Percentiles rank a stretch among this genome's conserved stretches.
Evolutionary conservation across 805 yeast genomes (phyloP).

Genomic region (Wickerhamiella nectarea): DNA sequence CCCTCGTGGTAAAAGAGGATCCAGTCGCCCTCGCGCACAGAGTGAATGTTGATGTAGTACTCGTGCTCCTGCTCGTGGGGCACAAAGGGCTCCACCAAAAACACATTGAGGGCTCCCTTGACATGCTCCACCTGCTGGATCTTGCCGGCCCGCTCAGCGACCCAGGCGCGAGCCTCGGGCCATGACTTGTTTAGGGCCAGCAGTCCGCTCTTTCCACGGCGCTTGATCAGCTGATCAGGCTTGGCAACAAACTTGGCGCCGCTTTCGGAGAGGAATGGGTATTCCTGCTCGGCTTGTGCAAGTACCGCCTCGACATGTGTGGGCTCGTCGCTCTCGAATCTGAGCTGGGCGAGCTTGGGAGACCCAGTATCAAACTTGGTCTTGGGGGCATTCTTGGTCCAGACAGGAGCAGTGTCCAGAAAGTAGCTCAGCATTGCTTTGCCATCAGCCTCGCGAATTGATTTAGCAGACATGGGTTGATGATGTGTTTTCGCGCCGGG

Average conservation of each 20-base stretch:
- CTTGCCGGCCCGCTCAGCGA: constrained; percentile 31
- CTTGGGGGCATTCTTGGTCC: constrained; percentile 23
- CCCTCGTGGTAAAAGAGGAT: constrained; percentile 36
- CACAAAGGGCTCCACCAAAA: constrained; percentile 36
- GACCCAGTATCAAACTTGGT: constrained; percentile 24
- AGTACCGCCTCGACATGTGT: constrained; percentile 26
- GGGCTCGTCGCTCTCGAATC: constrained; percentile 23
- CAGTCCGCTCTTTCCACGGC: constrained; percentile 34
- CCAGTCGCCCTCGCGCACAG: constrained; percentile 36
- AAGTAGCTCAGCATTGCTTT: constrained; percentile 33
- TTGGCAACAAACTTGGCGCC: constrained; percentile 33
- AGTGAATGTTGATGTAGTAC: constrained; percentile 36
- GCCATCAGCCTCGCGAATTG: constrained; percentile 36
- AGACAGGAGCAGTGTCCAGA: constrained; percentile 30
- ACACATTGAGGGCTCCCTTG: constrained; percentile 29
- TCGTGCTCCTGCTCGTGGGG: constrained; percentile 34
- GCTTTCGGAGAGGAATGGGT: constrained; percentile 30
- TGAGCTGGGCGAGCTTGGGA: constrained; percentile 28
- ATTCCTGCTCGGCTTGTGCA: constrained; percentile 27
- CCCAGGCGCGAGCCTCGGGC: constrained; percentile 33
- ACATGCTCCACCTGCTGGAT: constrained; percentile 30
- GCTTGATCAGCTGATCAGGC: constrained; percentile 35
- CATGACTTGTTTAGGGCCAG: constrained; percentile 33
- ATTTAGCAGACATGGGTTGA: constrained; percentile 30
- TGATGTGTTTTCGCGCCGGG: neutral